Base-by-base conservation (phyloP, 306 rosid species). In the Trichosanthes truncata region DNA sequence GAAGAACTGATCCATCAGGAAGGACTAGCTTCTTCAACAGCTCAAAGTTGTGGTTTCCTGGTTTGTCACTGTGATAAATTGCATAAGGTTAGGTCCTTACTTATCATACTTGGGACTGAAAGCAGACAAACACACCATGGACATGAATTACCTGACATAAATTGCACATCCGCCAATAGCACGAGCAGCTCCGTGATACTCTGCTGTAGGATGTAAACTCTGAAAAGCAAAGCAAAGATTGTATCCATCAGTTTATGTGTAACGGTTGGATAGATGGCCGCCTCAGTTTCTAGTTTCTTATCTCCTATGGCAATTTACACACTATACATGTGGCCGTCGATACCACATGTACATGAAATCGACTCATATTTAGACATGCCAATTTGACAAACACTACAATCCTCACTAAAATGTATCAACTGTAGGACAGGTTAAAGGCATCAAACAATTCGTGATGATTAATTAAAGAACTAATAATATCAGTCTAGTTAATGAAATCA, bases 1-100 rank as follows among this genome's bases (percentile, higher is more conserved):
- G 98, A 69, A 96, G 96, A 84, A 96, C 90, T 5, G 99, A 96
- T 81, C 98, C 99, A 78, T 93, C 98, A n/a, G 97, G 94, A 62
- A 96, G 94, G 83, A 93, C 93, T 73, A 96, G 80, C 85, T 93
- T 96, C 94, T 81, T 91, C 79, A 96, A 86, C 62, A 96, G 90
- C 23, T 96, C 97, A 84, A 93, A 96, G 84, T 96, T 90, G 85
- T 96, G 99, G 86, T 88, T 78, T 40, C 99, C 98, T 6, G 99
- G 99, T 80, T 91, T 93, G 81, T 96, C 99, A 85, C 98, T 96
- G 29, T 31, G 31, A 59, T 74, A 31, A 74, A 38, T n/a, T 81
- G 40, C 52, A 74, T 43, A 72, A 69, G 35, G 17, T 67, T 40
- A 2, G 48, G 46, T 14, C 25, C 46, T 5, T 60, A 55, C 46